Conservation (phyloP, 2,329 filamentous ascomycete genomes). For the Exophiala calicioides region DNA sequence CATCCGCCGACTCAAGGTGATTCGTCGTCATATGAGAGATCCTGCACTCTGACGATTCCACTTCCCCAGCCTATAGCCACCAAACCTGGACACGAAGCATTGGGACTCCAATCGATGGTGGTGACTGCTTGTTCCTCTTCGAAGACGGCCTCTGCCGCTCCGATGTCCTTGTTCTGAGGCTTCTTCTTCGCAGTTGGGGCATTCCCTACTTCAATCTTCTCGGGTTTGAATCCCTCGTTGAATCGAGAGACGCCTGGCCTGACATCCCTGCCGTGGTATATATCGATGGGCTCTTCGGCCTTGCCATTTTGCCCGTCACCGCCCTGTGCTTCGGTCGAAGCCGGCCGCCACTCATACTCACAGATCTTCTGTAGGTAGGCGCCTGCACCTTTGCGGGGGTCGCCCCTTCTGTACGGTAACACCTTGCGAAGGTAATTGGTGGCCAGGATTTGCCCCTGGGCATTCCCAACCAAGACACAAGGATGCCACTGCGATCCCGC, state of each 20-base stretch:
- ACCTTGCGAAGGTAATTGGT: slow-evolving; percentile 56
- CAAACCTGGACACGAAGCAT: slow-evolving; percentile 66
- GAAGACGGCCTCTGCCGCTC: slow-evolving; percentile 50
- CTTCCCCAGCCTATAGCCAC: slow-evolving; percentile 67
- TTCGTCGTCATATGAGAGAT: slow-evolving; percentile 52
- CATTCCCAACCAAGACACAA: slow-evolving; percentile 53
- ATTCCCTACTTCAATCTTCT: slow-evolving; percentile 35
- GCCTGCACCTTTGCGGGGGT: slow-evolving; percentile 34
- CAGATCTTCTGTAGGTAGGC: slow-evolving; percentile 61
- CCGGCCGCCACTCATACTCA: slow-evolving; percentile 55
- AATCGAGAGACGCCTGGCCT: slow-evolving; percentile 44
- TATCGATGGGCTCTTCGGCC: slow-evolving; percentile 9
- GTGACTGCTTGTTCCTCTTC: slow-evolving; percentile 66
- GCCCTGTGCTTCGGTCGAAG: neutral
- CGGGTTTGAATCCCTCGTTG: slow-evolving; percentile 46
- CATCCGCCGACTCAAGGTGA: too few species aligned
- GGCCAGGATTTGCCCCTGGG: slow-evolving; percentile 53
- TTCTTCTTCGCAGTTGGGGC: slow-evolving; percentile 7
- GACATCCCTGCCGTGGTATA: slow-evolving; percentile 25
- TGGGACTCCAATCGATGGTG: slow-evolving; percentile 68
- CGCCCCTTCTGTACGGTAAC: slow-evolving; percentile 34
- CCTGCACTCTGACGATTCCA: slow-evolving; percentile 66
- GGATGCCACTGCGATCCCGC: slow-evolving; percentile 51
- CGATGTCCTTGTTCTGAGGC: slow-evolving; percentile 5
- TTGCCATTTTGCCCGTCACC: neutral